phyloP scores from a whole-genome alignment of 78 protist species.

The Dictyostelium discoideum region DNA sequence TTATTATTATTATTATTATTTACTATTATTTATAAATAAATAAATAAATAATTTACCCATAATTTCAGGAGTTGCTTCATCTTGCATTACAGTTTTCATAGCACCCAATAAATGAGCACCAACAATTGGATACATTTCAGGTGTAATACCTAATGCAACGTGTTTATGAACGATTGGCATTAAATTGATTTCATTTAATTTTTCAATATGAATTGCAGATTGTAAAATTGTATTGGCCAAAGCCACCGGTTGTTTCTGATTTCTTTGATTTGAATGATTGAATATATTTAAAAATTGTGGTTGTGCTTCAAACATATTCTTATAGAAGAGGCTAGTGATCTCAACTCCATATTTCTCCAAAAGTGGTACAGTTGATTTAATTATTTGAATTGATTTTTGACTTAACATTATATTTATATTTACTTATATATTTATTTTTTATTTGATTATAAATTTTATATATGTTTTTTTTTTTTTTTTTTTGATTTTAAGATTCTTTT shows the following conservation, averaged over 20 bases:
- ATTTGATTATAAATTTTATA: background rate
- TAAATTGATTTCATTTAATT: background rate
- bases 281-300: conserved; percentile 46
- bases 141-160: background rate
- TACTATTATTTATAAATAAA: background rate
- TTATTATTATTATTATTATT: background rate
- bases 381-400: conserved; percentile 2
- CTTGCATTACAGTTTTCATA: background rate
- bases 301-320: conserved; percentile 3
- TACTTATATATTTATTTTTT: too few species aligned
- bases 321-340: background rate
- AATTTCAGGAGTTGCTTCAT: conserved; percentile 32
- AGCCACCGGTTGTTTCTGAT: background rate
- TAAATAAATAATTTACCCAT: background rate
- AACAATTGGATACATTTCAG: conserved; percentile 26
- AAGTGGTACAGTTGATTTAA: conserved; percentile 2
- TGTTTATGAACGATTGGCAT: conserved; percentile 48
- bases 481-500: background rate
- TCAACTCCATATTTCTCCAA: background rate
- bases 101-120: conserved; percentile 20
- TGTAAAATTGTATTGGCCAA: background rate
- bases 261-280: conserved; percentile 24
- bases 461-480: background rate
- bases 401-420: background rate
- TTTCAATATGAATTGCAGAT: conserved; percentile 19